These are phyloP conservation scores for Neopestalotiopsis sp. DNA, from an alignment of 2,329 filamentous ascomycete genomes.

Conservation along the genomic window DNA sequence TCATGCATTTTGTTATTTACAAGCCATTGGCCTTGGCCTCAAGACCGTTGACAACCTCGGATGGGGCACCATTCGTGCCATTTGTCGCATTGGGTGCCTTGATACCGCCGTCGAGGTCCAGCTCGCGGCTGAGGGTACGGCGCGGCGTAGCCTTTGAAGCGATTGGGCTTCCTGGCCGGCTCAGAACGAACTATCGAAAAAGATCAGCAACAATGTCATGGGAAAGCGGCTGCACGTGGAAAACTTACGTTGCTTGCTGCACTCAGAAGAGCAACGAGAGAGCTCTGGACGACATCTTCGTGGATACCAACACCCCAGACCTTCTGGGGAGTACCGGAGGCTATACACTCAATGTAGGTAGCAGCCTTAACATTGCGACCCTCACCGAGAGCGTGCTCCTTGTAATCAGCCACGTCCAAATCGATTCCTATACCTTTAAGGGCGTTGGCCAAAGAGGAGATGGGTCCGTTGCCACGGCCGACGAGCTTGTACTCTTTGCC, in stretches of 20 bases:
- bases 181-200: slow-evolving; percentile 69
- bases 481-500: slow-evolving; percentile 77
- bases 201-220: slow-evolving; percentile 1
- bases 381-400: slow-evolving; percentile 89
- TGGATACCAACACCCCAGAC: slow-evolving; percentile 94
- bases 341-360: slow-evolving; percentile 89
- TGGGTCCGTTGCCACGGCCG: slow-evolving; percentile 86
- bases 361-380: slow-evolving; percentile 89
- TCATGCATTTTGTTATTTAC: slow-evolving; percentile 22
- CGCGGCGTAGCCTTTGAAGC: slow-evolving; percentile 63
- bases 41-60: slow-evolving; percentile 39
- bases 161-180: slow-evolving; percentile 71
- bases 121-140: slow-evolving; percentile 42
- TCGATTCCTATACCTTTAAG: slow-evolving; percentile 80
- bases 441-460: slow-evolving; percentile 86
- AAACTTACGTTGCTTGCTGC: slow-evolving; percentile 82
- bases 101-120: slow-evolving; percentile 35
- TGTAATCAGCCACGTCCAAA: slow-evolving; percentile 92
- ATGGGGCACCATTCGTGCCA: slow-evolving; percentile 27
- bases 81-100: slow-evolving; percentile 28
- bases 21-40: slow-evolving; percentile 46
- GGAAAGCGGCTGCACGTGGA: slow-evolving; percentile 12
- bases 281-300: slow-evolving; percentile 89
- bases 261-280: slow-evolving; percentile 82
- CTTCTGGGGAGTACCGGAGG: slow-evolving; percentile 67